These are phyloP conservation scores for Solanum chilense DNA, from an alignment of 257 asterid genomes.

Conservation along the genomic window DNA sequence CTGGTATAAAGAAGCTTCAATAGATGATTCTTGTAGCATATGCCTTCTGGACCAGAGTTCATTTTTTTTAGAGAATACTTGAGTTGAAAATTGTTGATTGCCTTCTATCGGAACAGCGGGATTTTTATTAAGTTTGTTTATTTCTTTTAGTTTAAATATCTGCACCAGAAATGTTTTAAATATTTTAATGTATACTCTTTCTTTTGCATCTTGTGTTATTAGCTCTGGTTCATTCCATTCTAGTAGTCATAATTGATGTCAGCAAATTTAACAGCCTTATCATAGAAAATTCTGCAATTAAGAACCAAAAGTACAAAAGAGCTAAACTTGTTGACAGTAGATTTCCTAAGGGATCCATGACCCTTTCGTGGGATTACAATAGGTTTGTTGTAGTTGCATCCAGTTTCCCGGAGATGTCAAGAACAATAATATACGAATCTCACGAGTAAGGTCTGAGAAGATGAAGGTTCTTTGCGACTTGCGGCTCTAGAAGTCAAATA, in stretches of 20 bases:
- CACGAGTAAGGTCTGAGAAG: no score
- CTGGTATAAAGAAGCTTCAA: constrained; percentile 53
- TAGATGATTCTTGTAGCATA: not conserved
- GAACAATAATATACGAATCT: not conserved
- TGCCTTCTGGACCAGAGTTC: not conserved
- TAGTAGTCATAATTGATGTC: not conserved
- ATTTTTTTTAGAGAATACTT: not conserved
- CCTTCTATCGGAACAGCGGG: not conserved
- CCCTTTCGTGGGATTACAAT: no score
- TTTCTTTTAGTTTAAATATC: not conserved
- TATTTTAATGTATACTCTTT: not conserved
- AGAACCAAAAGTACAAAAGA: not conserved
- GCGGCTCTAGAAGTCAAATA: not conserved
- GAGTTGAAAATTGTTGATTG: not conserved
- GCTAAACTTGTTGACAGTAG: not conserved
- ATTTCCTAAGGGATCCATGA: not conserved
- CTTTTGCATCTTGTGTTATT: not conserved
- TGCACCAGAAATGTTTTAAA: not conserved
- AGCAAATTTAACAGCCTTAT: no score
- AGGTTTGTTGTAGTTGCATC: no score
- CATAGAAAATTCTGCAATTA: no score
- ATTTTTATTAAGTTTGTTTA: not conserved
- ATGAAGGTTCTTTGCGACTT: no score
- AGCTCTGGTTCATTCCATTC: not conserved
- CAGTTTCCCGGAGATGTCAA: not conserved